These are phyloP conservation scores for Cavenderia fasciculata DNA, from an alignment of 78 protist species.

Conservation along the genomic window DNA sequence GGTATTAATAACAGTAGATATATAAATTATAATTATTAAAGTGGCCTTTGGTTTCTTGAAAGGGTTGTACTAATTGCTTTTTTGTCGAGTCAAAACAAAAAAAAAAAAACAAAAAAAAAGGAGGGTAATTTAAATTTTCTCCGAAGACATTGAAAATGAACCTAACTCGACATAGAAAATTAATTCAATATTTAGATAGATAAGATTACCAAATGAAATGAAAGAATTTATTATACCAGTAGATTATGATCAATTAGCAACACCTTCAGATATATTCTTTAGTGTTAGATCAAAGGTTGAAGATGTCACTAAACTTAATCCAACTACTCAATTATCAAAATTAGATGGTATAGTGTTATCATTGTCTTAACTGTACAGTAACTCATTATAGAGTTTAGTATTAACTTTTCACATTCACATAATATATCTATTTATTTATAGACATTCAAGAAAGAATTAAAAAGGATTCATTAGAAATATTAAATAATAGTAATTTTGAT, in stretches of 20 bases:
- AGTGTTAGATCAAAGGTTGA: not conserved
- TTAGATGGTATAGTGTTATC: conserved; percentile 16
- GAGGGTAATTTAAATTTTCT: too few species aligned
- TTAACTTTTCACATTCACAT: not conserved
- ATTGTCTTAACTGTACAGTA: too few species aligned
- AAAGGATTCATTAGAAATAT: conserved; percentile 18
- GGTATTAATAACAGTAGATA: too few species aligned
- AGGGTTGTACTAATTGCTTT: too few species aligned
- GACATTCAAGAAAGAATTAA: conserved; percentile 17
- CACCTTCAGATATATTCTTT: not conserved
- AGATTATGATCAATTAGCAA: conserved; percentile 9
- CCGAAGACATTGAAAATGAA: too few species aligned
- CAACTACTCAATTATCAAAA: not conserved
- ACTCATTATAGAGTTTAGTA: not conserved
- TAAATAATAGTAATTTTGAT: conserved; percentile 32
- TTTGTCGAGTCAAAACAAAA: too few species aligned
- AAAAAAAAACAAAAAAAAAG: too few species aligned
- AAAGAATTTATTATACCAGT: conserved; percentile 34
- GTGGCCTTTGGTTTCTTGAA: too few species aligned
- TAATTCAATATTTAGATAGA: too few species aligned
- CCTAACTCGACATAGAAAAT: too few species aligned
- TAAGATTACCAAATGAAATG: too few species aligned
- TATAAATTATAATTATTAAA: too few species aligned
- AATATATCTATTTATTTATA: not conserved
- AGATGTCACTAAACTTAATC: not conserved